phyloP scores from a whole-genome alignment of 257 asterid species.

The Solanum ossicruentum region DNA sequence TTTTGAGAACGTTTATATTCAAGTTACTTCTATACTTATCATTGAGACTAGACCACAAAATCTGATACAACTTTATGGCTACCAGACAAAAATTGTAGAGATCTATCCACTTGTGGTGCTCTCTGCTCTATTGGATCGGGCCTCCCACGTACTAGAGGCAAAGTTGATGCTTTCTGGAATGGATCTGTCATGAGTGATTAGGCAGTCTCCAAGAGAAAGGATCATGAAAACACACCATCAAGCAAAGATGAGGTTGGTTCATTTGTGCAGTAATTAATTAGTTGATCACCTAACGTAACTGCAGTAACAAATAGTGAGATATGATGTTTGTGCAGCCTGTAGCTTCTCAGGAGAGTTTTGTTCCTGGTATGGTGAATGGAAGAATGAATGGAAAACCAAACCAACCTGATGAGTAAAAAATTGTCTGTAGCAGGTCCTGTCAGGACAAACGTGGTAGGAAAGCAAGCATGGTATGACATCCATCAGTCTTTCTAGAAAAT shows the following conservation, averaged over 20 bases:
- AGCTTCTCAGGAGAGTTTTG: conserved; percentile 71
- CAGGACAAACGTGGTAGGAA: conserved; percentile 63
- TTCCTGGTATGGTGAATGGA: conserved; percentile 38
- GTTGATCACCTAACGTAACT: background rate
- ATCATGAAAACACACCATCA: conserved; percentile 49
- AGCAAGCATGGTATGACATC: conserved; percentile 69
- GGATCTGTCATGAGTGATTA: conserved; percentile 38
- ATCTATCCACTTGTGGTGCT: conserved; percentile 85
- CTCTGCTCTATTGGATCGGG: conserved; percentile 90
- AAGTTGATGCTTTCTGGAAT: too few relatives aligned
- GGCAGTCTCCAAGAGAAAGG: conserved; percentile 34
- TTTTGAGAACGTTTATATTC: conserved; percentile 6
- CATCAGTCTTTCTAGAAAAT: background rate
- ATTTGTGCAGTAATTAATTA: background rate
- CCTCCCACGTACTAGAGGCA: conserved; percentile 57
- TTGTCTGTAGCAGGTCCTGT: conserved; percentile 39
- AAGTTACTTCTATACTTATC: background rate
- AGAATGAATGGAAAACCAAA: conserved; percentile 14
- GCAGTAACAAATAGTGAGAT: background rate
- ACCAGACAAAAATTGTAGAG: conserved; percentile 34
- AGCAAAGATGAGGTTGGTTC: conserved; percentile 61
- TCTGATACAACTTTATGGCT: background rate
- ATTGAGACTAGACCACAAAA: background rate
- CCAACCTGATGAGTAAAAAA: conserved; percentile 22
- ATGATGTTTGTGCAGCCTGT: conserved; percentile 43